Base-by-base conservation (phyloP, 192 early-diverging fungal genomes). In the Gonapodya prolifera region DNA sequence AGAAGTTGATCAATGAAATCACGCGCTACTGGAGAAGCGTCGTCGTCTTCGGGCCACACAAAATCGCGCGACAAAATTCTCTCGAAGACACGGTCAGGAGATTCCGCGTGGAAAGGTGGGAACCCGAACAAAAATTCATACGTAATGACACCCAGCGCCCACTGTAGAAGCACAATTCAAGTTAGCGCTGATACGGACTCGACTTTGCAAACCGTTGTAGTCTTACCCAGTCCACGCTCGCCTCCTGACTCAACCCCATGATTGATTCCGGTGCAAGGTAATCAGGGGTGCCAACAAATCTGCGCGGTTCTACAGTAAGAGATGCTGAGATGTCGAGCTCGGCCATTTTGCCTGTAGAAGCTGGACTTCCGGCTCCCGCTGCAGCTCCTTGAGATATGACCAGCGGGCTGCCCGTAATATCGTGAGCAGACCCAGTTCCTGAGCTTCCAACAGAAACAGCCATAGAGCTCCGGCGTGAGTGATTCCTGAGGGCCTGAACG, bases 191-290 rank as follows among this genome's bases (percentile, higher is more conserved):
- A 23, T 61, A 8, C 8, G 8, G 23, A 61, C 23, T 16, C 45
- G 45, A 16, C 8, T 23, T 23, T 61, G 8, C 23, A 8, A 61
- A 8, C 45, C 8, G 34, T 75, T 35, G 2, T 32, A 17, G 23
- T 88, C 80, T 84, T 87, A 93, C 92, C 94, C 94, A 95, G 83
- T 95, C 94, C 2, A 95, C 94, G 82, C 90, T 90, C 1, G 86
- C 85, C 77, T 93, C 93, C 80, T 95, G 91, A 18, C 92, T 92
- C 45, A 91, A 83, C 16, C 94, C 94, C 33, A 95, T 81, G 36
- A 95, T 94, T 77, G 89, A 90, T 78, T 95, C 94, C n/a, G 94
- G 94, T 18, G 94, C 94, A 69, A 95, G 77, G 77, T 95, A 95
- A 80, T 95, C 94, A 0, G 94, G 94, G 17, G 94, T 95, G n/a